Evolutionary conservation across 2,329 filamentous ascomycete genomes (phyloP).

Genomic region (Bimuria novae-zelandiae): DNA sequence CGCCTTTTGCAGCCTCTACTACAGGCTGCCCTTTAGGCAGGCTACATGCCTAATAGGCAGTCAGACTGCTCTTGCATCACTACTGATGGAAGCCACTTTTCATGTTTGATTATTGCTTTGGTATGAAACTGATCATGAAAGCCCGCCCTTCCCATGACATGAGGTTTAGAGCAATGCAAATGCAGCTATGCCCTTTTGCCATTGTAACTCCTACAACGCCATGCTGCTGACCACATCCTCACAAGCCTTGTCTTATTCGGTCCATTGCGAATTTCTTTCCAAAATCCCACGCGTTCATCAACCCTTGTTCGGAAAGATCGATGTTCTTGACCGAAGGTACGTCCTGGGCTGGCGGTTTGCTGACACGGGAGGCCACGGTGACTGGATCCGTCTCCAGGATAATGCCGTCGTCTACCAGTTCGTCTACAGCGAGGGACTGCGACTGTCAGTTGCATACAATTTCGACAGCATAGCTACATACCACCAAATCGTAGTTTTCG

Average conservation of each 20-base stretch:
- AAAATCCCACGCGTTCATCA: conserved; percentile 92
- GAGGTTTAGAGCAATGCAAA: conserved; percentile 12
- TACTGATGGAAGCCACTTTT: no score
- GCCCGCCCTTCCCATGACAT: conserved; percentile 9
- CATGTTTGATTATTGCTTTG: not conserved
- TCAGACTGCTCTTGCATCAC: no score
- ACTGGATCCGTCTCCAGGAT: conserved; percentile 97
- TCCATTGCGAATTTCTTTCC: conserved; percentile 91
- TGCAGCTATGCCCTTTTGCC: conserved; percentile 25
- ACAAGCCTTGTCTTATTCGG: conserved; percentile 77
- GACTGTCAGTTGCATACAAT: conserved; percentile 66
- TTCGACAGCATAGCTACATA: conserved; percentile 20
- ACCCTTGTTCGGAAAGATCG: conserved; percentile 92
- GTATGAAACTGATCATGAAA: conserved; percentile 5
- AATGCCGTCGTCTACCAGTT: conserved; percentile 71
- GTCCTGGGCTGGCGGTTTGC: conserved; percentile 88
- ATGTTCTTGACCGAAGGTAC: conserved; percentile 87
- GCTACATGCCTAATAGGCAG: no score
- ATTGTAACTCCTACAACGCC: conserved; percentile 41
- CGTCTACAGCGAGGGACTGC: conserved; percentile 89
- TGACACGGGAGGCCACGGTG: conserved; percentile 89
- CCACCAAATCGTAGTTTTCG: conserved; percentile 96
- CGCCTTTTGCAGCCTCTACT: no score
- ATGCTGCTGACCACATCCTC: conserved; percentile 18
- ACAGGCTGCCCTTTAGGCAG: no score